These are phyloP conservation scores for Zostera marina DNA, from an alignment of 116 monocot species.

Conservation along the genomic window DNA sequence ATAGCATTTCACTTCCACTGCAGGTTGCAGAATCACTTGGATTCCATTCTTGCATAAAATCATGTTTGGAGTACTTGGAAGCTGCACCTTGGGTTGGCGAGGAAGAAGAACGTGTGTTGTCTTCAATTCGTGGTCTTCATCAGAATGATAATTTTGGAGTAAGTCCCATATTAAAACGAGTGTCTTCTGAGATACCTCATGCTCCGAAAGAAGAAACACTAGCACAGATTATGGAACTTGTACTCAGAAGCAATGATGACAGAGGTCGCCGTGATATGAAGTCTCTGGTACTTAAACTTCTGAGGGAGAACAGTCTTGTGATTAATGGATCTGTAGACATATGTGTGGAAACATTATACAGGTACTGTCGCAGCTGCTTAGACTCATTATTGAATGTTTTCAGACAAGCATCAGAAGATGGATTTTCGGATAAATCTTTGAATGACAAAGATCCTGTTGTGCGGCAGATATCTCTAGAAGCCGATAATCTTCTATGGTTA, in stretches of 20 bases:
- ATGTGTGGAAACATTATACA: conserved; percentile 50
- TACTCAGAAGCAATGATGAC: conserved; percentile 86
- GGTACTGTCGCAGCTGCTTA: conserved; percentile 51
- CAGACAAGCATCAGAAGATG: conserved; percentile 41
- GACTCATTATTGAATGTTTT: conserved; percentile 46
- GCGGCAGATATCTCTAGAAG: conserved; percentile 47
- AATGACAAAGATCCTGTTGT: conserved; percentile 33
- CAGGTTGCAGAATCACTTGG: conserved; percentile 85
- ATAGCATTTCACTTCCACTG: neutral
- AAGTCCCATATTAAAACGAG: conserved; percentile 62
- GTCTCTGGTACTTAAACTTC: conserved; percentile 64
- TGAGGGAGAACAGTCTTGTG: conserved; percentile 67
- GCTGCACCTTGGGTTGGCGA: conserved; percentile 93
- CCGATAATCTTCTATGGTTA: conserved; percentile 90
- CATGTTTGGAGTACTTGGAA: conserved; percentile 91
- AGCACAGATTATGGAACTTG: conserved; percentile 64
- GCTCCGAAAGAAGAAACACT: conserved; percentile 72
- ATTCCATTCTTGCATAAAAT: conserved; percentile 51
- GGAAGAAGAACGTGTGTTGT: conserved; percentile 86
- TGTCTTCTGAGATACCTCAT: conserved; percentile 39
- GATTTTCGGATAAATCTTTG: conserved; percentile 26
- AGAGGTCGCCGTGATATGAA: conserved; percentile 87
- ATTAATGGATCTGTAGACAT: conserved; percentile 39
- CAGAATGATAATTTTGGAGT: conserved; percentile 34
- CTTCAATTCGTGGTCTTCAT: conserved; percentile 44